Evolutionary conservation across 2,329 filamentous ascomycete genomes (phyloP), one percentile per base, ranked within the genome.

Genomic region (Golovinomyces cichoracearum): DNA sequence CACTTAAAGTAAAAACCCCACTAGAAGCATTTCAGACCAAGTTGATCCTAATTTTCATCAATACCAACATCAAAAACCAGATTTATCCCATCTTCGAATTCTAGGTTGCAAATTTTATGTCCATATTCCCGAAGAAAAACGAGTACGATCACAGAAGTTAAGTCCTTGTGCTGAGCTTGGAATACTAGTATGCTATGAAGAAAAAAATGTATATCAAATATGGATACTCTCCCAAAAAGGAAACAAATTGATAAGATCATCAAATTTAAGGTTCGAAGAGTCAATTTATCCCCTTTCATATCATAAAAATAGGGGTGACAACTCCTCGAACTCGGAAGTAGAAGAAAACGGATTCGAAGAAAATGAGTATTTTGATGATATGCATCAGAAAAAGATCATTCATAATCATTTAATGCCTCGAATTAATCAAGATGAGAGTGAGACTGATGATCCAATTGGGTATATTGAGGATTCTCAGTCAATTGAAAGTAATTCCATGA

Each of bases 251-350:
- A 13, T 48, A 12, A 21, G 33, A 4, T 48, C 46, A 17, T 48
- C 33, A 31, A 48, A 48, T 23, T 17, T 48, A 13, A 38, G 35
- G 15, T 40, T 48, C 31, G 25, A 48, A 29, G 46, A 41, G 41
- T 37, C 29, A 12, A 23, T n/a, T 3, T 35, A 33, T 25, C 13
- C 19, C 23, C 9, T 23, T 15, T 1, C 27, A 37, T 25, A 47
- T 47, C 45, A 47, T 23, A 7, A 46, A 35, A 46, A 21, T 22
- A 21, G 29, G 21, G 26, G 17, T 33, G 9, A 35, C 2, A 12
- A 23, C 22, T 47, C 6, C 3, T 26, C 40, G 23, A n/a, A 41
- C 5, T 19, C 2, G 26, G n/a, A 41, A 33, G 29, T 15, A 9
- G 29, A 42, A 17, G 5, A 4, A 6, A 17, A 38, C 27, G 27